Evolutionary conservation across 352 stramenopile species (phyloP).

Genomic region (Globisporangium emineosum): DNA sequence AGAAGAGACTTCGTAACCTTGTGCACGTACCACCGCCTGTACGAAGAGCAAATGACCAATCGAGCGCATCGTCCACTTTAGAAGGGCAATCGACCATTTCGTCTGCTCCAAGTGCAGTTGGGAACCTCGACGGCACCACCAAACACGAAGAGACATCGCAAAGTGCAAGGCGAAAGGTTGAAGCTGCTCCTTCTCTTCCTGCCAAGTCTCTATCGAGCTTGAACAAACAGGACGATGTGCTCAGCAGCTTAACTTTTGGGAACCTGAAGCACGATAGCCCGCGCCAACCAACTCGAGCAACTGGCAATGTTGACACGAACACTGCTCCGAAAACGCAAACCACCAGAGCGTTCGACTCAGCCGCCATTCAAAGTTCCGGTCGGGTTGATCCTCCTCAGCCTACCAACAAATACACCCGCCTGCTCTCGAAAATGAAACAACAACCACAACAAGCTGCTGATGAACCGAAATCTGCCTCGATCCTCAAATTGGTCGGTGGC

Average conservation of each 20-base stretch:
- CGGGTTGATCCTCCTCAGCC: neutral
- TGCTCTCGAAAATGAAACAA: slow-evolving; percentile 10
- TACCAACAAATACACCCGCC: neutral
- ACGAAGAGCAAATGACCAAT: slow-evolving; percentile 12
- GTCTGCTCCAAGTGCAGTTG: slow-evolving; percentile 7
- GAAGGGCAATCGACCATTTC: slow-evolving; percentile 8
- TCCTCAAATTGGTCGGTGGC: slow-evolving; percentile 53
- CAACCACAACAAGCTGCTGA: neutral
- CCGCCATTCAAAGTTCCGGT: neutral
- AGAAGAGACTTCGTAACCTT: slow-evolving; percentile 47
- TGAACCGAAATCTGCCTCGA: slow-evolving; percentile 34
- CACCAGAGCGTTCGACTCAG: neutral
- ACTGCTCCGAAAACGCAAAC: neutral
- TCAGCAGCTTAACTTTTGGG: slow-evolving; percentile 3
- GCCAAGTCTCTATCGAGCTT: neutral
- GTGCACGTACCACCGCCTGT: slow-evolving; percentile 39
- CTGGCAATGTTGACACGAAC: neutral
- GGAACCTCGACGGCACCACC: slow-evolving; percentile 8
- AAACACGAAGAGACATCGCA: neutral
- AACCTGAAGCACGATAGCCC: slow-evolving; percentile 12
- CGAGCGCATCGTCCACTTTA: neutral
- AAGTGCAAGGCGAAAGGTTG: neutral
- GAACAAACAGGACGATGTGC: slow-evolving; percentile 6
- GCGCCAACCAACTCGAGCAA: slow-evolving; percentile 6
- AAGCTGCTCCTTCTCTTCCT: neutral